Evolutionary conservation across 2,329 filamentous ascomycete genomes (phyloP), one percentile per base, ranked within the genome.

Genomic region (Lasiodiplodia sp.): DNA sequence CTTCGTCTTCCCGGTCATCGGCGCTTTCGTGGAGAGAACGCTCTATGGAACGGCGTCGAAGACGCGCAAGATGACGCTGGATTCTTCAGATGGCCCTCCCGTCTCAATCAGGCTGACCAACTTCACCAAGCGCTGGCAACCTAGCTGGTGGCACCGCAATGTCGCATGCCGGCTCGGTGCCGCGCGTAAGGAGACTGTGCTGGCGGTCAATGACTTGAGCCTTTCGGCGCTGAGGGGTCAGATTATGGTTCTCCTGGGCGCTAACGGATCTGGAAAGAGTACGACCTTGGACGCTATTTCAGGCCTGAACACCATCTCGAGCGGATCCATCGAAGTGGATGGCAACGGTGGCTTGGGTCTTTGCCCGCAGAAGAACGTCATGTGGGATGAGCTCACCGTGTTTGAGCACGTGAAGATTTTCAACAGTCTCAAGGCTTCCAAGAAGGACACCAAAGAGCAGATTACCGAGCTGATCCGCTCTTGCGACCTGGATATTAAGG

Each of bases 301-400:
- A 12, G 94, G 94, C 3, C 86, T 95, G 63, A 93, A 91, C 73
- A 91, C 88, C 55, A 85, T 95, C 25, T 93, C 92, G 0, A 88
- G 87, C 69, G 94, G 94, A 2, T 85, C 85, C 3, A 96, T 97
- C 72, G 88, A 87, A 28, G 90, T 97, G 56, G 90, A 94, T 72
- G 90, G 90, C 0, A 90, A 88, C 11, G 92, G 92, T 11, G 93
- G 92, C 0, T 86, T 97, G 23, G 94, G 94, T 16, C 90, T 97
- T 52, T 95, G 93, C 68, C 94, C 94, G 0, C 94, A 97, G 77
- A 94, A 95, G 83, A 97, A 97, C 73, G 94, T 97, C 6, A 86
- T 97, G 38, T 97, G 94, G 94, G 91, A 95, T 73, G 90, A 94
- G 69, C 82, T 97, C 67, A 96, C 92, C 0, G 93, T 97, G 0